These are phyloP conservation scores for Zygosaccharomyces sapae DNA, from an alignment of 1,139 yeast species.

Conservation along the genomic window DNA sequence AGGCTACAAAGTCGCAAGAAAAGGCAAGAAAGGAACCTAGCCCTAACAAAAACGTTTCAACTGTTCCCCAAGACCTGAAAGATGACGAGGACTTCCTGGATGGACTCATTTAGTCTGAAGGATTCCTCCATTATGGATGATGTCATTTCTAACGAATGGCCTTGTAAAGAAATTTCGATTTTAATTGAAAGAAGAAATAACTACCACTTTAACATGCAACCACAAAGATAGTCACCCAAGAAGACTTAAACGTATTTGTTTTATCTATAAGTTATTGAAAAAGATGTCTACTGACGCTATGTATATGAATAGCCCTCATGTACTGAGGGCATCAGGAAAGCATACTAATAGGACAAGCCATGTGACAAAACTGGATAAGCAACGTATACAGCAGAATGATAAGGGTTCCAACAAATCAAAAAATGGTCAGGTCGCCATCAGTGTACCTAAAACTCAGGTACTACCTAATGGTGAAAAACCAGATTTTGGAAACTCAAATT, in stretches of 20 bases:
- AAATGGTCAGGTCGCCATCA: conserved; percentile 15
- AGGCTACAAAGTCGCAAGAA: neutral
- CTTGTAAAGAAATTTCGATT: neutral
- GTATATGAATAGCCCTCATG: conserved; percentile 34
- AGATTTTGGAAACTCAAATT: conserved; percentile 25
- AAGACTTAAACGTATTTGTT: neutral
- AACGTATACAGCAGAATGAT: conserved; percentile 11
- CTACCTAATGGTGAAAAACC: conserved; percentile 34
- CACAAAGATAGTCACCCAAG: neutral
- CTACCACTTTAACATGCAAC: no score
- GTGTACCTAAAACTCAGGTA: conserved; percentile 23
- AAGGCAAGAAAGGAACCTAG: neutral
- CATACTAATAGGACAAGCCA: conserved; percentile 20
- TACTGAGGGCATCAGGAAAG: conserved; percentile 30
- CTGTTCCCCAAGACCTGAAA: conserved; percentile 22
- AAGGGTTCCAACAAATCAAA: conserved; percentile 16
- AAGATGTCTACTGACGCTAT: conserved; percentile 35
- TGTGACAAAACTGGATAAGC: conserved; percentile 15
- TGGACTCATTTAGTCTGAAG: conserved; percentile 17
- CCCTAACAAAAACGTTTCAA: conserved; percentile 6
- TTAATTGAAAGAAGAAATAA: neutral
- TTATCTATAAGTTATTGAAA: neutral
- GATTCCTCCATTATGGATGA: neutral
- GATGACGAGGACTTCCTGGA: conserved; percentile 33
- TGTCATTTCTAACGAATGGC: neutral